A percentile compares a stretch with the other conserved stretches of the same genome.
Conservation (phyloP, 2,329 filamentous ascomycete genomes). For the Triangularia verruculosa region DNA sequence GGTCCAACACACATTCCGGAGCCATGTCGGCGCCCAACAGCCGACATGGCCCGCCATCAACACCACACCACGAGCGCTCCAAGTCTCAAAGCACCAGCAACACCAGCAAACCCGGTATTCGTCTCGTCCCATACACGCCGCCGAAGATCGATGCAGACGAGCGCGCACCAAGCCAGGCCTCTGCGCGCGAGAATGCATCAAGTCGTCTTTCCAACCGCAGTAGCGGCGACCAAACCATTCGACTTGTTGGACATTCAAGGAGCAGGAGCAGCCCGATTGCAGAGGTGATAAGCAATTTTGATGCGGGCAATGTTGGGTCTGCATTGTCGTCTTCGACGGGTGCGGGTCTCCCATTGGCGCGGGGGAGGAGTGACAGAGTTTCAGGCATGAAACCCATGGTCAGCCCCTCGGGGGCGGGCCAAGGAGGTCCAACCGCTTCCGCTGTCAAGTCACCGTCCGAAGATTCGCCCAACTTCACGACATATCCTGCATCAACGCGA, state of each 20-base stretch:
- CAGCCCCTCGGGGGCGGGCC: conserved; percentile 31
- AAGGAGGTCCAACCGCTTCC: conserved; percentile 36
- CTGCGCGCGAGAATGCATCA: conserved; percentile 24
- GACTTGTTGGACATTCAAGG: conserved; percentile 15
- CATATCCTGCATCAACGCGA: conserved; percentile 37
- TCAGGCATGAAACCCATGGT: conserved; percentile 44
- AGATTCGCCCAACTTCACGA: conserved; percentile 37
- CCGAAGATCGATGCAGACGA: conserved; percentile 37
- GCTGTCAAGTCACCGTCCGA: conserved; percentile 38
- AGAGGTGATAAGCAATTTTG: conserved; percentile 29
- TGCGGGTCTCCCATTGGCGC: conserved; percentile 37
- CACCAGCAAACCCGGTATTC: conserved; percentile 44
- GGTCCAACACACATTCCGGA: conserved; percentile 22
- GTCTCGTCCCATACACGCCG: conserved; percentile 49
- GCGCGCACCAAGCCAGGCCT: conserved; percentile 28
- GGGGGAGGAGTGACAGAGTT: conserved; percentile 39
- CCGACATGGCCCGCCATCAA: conserved; percentile 32
- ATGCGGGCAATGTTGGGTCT: conserved; percentile 32
- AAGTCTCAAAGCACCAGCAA: conserved; percentile 38
- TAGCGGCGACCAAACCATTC: conserved; percentile 22
- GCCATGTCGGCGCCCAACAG: conserved; percentile 32
- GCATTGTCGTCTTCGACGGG: conserved; percentile 36
- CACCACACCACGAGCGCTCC: conserved; percentile 40
- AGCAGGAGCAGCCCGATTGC: conserved; percentile 16
- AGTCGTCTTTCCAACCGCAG: conserved; percentile 21